These are phyloP conservation scores for Tetradesmus lagerheimii DNA, from an alignment of 139 green algal species.

Conservation along the genomic window DNA sequence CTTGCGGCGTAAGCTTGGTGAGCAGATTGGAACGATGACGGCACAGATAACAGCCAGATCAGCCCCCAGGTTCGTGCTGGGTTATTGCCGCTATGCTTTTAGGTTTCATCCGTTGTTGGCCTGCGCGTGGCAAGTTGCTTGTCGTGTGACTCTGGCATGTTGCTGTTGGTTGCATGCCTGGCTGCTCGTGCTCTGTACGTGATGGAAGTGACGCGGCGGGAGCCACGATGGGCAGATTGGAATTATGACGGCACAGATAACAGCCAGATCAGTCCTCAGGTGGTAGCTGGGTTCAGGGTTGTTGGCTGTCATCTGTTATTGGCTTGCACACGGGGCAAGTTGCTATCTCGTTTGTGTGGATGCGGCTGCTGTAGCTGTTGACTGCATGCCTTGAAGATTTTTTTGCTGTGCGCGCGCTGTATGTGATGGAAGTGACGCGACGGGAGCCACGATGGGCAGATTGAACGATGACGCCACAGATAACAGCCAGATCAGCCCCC, in stretches of 20 bases:
- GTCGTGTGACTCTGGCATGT: too few species aligned
- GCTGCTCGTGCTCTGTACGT: slow-evolving; percentile 43
- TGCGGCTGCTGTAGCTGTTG: too few species aligned
- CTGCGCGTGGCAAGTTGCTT: too few species aligned
- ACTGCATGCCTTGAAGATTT: too few species aligned
- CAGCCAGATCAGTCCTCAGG: slow-evolving; percentile 17
- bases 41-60: slow-evolving; percentile 18
- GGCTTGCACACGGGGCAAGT: too few species aligned
- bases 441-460: slow-evolving; percentile 9
- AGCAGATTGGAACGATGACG: slow-evolving; percentile 11
- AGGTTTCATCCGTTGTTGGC: too few species aligned
- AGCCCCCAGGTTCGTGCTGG: slow-evolving; percentile 14
- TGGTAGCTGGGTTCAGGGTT: not conserved
- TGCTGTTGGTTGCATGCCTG: too few species aligned
- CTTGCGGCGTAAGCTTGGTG: not conserved
- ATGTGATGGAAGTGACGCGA: slow-evolving; percentile 44
- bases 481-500: slow-evolving; percentile 10
- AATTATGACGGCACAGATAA: slow-evolving; percentile 23
- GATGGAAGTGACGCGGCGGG: slow-evolving; percentile 28
- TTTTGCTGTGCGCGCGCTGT: slow-evolving; percentile 30
- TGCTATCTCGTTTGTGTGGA: too few species aligned
- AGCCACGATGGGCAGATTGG: slow-evolving; percentile 32
- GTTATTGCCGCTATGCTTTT: not conserved
- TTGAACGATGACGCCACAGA: slow-evolving; percentile 18
- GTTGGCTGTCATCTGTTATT: too few species aligned